Percentiles rank a stretch among this genome's conserved stretches.
Conservation (phyloP, 495 filamentous ascomycete genomes). For the Tricharina praecox region DNA sequence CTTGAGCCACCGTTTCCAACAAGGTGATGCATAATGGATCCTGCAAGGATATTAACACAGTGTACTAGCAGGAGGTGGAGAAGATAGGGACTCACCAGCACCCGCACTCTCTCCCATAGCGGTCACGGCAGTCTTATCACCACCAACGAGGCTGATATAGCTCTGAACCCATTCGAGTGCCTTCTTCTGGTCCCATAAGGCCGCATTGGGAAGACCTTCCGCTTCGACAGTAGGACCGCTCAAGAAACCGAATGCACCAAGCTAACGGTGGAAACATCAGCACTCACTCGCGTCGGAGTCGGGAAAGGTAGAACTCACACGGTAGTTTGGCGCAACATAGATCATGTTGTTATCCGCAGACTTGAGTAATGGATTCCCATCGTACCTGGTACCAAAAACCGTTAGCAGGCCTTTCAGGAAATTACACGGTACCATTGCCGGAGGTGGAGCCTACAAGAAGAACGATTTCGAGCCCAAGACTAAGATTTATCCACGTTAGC, state of each 20-base stretch:
- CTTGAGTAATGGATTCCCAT: slow-evolving; percentile 28
- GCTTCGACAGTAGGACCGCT: slow-evolving; percentile 34
- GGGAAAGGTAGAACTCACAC: slow-evolving; percentile 23
- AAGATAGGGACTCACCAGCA: background rate
- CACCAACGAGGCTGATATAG: slow-evolving; percentile 36
- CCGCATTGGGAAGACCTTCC: slow-evolving; percentile 34
- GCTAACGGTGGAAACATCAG: slow-evolving; percentile 22
- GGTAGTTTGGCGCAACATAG: slow-evolving; percentile 34
- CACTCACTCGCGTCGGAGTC: slow-evolving; percentile 5
- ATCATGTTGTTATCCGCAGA: slow-evolving; percentile 31
- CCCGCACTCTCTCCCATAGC: slow-evolving; percentile 36
- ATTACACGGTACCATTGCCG: background rate
- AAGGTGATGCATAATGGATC: slow-evolving; percentile 31
- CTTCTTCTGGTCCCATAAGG: slow-evolving; percentile 35
- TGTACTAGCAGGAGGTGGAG: background rate
- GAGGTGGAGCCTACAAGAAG: slow-evolving; percentile 7
- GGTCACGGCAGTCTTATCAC: slow-evolving; percentile 35
- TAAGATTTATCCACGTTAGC: slow-evolving; percentile 5
- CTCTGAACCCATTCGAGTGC: slow-evolving; percentile 39
- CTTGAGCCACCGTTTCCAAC: slow-evolving; percentile 29
- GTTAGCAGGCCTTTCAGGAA: background rate
- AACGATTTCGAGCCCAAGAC: slow-evolving; percentile 21
- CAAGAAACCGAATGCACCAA: slow-evolving; percentile 41
- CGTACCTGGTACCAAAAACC: slow-evolving; percentile 11
- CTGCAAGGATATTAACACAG: slow-evolving; percentile 22